These are phyloP conservation scores for Eucalyptus cloeziana DNA, from an alignment of 345 rosid species.

Conservation along the genomic window DNA sequence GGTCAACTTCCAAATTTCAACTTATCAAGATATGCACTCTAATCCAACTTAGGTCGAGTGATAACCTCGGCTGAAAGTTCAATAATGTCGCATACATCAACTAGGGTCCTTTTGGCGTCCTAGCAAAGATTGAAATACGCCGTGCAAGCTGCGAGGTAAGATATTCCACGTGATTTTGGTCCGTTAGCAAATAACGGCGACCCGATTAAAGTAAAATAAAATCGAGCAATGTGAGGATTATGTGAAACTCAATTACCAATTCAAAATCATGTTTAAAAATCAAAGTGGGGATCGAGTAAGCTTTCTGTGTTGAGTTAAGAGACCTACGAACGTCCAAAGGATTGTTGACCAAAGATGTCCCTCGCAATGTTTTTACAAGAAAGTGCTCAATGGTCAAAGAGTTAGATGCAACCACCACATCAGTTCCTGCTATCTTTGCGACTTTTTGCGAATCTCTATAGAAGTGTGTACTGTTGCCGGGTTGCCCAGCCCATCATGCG, in stretches of 20 bases:
- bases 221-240: background rate
- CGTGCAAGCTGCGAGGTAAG: accelerated
- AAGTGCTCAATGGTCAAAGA: background rate
- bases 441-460: background rate
- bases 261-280: background rate
- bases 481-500: background rate
- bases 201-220: background rate
- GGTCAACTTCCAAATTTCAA: background rate
- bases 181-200: accelerated
- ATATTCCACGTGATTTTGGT: background rate
- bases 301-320: background rate
- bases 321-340: background rate
- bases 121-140: accelerated
- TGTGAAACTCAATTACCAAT: background rate
- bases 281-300: background rate
- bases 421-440: background rate
- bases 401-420: background rate
- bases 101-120: background rate
- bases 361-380: background rate
- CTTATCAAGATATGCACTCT: background rate
- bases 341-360: background rate
- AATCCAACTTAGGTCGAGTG: background rate
- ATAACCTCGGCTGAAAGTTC: background rate
- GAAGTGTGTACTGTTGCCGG: background rate
- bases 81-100: background rate